Evolutionary conservation across 1,284 basidiomycete genomes (phyloP), one percentile per base, ranked within the genome.

Genomic region (Grifola frondosa): DNA sequence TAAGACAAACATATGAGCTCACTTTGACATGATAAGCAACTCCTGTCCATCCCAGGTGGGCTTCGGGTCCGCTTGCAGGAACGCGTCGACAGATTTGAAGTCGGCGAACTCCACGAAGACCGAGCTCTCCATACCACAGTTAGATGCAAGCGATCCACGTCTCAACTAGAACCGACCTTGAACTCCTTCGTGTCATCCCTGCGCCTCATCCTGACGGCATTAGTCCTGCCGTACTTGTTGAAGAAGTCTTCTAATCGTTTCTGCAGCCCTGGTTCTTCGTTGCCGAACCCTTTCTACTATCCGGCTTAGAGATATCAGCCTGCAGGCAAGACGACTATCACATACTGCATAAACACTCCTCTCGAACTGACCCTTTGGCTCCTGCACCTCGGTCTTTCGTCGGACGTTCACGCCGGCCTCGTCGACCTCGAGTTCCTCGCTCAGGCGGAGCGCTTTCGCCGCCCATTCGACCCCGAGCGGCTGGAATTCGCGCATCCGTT

Each of bases 21-120:
- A 91, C 88, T 97, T 97, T 58, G 86, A 77, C 94, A 97, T 97
- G 59, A 79, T 81, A 33, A 88, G 60, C 30, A 98, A 75, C 54
- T 91, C 84, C 28, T 78, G 72, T 17, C 78, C 87, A 11, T 87
- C 71, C 77, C 82, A 96, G 22, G 80, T 72, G 4, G 88, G 92
- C 67, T 89, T 89, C 3, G 84, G 82, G 40, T 90, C 85, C 3
- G 84, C 80, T 20, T 76, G 82, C 34, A 97, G 70, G 74, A 98
- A 97, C 21, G 76, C 76, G 23, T 85, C 77, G 38, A 85, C 83
- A 13, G 82, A 77, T 34, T 78, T 75, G 59, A 82, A 77, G 56
- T 90, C 82, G 22, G 81, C 75, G 61, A 92, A 98, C 69, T 98
- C 96, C 42, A 84, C 84, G 58, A 98, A 99, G 19, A 97, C 91